Percentiles rank a stretch among this genome's conserved stretches.
phyloP scores from a whole-genome alignment of 768 basidiomycete species.

The Boletus eberwhitei region DNA sequence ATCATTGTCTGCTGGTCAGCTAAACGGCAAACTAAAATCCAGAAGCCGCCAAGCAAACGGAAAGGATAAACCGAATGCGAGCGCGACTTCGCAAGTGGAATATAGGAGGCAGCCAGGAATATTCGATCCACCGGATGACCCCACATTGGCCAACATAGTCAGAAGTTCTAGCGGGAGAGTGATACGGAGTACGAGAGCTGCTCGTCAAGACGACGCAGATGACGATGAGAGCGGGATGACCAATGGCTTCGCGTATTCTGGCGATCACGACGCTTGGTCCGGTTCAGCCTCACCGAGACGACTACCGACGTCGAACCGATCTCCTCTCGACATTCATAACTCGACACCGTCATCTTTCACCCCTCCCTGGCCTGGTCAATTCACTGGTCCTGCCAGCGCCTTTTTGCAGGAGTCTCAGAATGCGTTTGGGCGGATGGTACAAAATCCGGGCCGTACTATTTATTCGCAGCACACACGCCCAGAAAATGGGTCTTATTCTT shows the following conservation, averaged over 20 bases:
- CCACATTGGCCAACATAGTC: constrained; percentile 17
- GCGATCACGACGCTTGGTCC: constrained; percentile 25
- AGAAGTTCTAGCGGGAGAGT: constrained; percentile 31
- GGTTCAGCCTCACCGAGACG: constrained; percentile 25
- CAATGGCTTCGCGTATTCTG: constrained; percentile 23
- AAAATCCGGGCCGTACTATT: constrained; percentile 61
- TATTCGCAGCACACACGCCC: constrained; percentile 50
- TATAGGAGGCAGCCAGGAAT: constrained; percentile 16
- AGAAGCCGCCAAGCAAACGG: constrained; percentile 38
- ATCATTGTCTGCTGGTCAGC: constrained; percentile 13
- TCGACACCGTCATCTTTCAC: constrained; percentile 21
- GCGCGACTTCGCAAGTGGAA: constrained; percentile 24
- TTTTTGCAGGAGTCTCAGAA: constrained; percentile 43
- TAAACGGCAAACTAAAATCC: constrained; percentile 37
- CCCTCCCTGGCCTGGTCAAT: constrained; percentile 35
- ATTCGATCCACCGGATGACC: constrained; percentile 21
- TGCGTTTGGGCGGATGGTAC: constrained; percentile 38
- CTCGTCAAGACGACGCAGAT: constrained; percentile 25
- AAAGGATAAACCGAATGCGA: constrained; percentile 32
- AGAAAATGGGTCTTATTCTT: constrained; percentile 32
- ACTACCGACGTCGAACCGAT: constrained; percentile 8
- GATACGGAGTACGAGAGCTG: constrained; percentile 30
- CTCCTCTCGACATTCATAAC: constrained; percentile 23
- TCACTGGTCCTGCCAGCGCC: constrained; percentile 49
- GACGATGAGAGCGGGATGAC: constrained; percentile 19